These are phyloP conservation scores for Heritiera fomes DNA, from an alignment of 345 rosid genomes.

Conservation along the genomic window DNA sequence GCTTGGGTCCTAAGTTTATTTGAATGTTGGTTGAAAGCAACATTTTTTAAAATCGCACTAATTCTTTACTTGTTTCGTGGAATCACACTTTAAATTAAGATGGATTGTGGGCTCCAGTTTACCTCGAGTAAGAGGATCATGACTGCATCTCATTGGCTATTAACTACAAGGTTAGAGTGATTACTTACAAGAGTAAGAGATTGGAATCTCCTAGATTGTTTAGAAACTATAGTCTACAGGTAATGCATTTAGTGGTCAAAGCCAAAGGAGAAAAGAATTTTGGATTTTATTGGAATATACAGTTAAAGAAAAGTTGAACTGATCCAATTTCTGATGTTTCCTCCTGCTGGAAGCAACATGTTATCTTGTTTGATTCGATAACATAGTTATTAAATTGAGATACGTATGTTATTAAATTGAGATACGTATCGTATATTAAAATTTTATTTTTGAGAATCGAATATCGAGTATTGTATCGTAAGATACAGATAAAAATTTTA, in stretches of 20 bases:
- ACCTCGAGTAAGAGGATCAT: not conserved
- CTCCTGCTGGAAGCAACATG: not conserved
- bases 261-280: not conserved
- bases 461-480: too few species aligned
- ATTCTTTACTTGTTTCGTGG: constrained; percentile 12
- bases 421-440: too few species aligned
- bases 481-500: too few species aligned
- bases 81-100: not conserved
- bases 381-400: too few species aligned
- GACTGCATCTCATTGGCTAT: not conserved
- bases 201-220: not conserved
- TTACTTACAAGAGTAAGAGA: not conserved
- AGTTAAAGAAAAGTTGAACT: too few species aligned
- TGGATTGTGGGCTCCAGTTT: constrained; percentile 17
- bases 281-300: too few species aligned
- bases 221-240: too few species aligned
- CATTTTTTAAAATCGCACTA: not conserved
- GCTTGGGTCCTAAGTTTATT: constrained; percentile 20
- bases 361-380: not conserved
- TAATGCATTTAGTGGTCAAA: not conserved
- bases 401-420: too few species aligned
- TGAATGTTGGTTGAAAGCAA: constrained; percentile 14
- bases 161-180: not conserved
- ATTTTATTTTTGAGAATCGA: too few species aligned
- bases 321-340: not conserved